phyloP scores from a whole-genome alignment of 805 yeast species.

The Naumovozyma castellii region DNA sequence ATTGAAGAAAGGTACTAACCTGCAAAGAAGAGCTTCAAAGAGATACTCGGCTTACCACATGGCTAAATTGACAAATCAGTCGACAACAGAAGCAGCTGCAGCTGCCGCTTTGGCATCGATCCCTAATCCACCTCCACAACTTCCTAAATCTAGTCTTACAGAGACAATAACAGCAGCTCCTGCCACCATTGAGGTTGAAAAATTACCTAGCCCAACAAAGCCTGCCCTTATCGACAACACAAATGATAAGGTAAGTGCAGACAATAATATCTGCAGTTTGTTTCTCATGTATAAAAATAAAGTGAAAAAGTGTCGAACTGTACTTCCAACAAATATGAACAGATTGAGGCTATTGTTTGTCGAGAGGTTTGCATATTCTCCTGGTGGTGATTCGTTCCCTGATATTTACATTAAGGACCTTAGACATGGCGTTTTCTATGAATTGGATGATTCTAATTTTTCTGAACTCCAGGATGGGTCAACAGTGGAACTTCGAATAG shows the following conservation, averaged over 20 bases:
- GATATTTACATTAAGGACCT: conserved; percentile 65
- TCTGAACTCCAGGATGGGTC: conserved; percentile 50
- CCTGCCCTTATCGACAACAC: no score
- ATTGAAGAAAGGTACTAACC: conserved; percentile 70
- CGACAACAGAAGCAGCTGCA: conserved; percentile 23
- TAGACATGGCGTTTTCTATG: conserved; percentile 54
- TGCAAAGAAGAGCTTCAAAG: conserved; percentile 88
- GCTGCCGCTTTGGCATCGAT: conserved; percentile 16
- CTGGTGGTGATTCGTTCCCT: conserved; percentile 64
- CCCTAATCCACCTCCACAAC: not conserved
- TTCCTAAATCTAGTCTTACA: not conserved
- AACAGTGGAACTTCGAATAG: conserved; percentile 41
- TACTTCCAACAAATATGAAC: conserved; percentile 29
- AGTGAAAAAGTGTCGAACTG: conserved; percentile 42
- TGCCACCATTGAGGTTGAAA: not conserved
- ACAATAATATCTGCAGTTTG: conserved; percentile 16
- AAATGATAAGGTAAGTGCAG: no score
- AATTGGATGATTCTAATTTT: conserved; percentile 63
- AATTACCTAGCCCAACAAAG: not conserved
- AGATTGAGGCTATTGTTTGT: conserved; percentile 64
- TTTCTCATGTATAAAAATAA: conserved; percentile 44
- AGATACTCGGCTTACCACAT: conserved; percentile 90
- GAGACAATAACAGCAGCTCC: not conserved
- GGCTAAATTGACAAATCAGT: conserved; percentile 54
- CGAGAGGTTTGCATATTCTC: conserved; percentile 79